These are phyloP conservation scores for Leptosphaerulina australis DNA, from an alignment of 2,329 filamentous ascomycete species.

Conservation along the genomic window DNA sequence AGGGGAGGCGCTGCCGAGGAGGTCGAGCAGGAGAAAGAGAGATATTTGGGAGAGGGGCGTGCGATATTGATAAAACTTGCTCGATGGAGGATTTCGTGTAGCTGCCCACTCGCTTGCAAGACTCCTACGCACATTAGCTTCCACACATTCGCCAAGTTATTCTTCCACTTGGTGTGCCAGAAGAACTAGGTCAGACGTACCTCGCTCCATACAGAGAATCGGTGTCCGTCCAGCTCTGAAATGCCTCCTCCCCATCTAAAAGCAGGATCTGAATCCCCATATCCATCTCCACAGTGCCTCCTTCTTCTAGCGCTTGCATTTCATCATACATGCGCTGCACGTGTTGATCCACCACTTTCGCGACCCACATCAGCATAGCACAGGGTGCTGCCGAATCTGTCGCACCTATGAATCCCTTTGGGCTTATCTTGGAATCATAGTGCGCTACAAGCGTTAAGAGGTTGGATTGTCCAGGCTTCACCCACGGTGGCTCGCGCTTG, in stretches of 20 bases:
- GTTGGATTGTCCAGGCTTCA: slow-evolving; percentile 73
- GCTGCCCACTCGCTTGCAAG: slow-evolving; percentile 83
- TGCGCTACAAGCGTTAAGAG: slow-evolving; percentile 89
- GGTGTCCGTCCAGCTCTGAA: slow-evolving; percentile 74
- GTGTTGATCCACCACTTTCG: slow-evolving; percentile 77
- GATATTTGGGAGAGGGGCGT: slow-evolving; percentile 79
- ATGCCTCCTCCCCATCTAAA: slow-evolving; percentile 94
- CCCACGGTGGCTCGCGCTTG: slow-evolving; percentile 85
- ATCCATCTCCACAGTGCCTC: slow-evolving; percentile 69
- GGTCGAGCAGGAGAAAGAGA: slow-evolving; percentile 88
- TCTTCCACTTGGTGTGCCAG: background rate
- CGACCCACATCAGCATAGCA: slow-evolving; percentile 88
- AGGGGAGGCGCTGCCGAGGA: slow-evolving; percentile 75
- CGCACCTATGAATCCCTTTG: slow-evolving; percentile 88
- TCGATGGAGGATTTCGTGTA: slow-evolving; percentile 70
- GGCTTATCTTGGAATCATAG: slow-evolving; percentile 84
- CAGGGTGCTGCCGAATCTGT: slow-evolving; percentile 94
- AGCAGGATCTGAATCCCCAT: slow-evolving; percentile 88
- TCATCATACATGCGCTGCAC: slow-evolving; percentile 81
- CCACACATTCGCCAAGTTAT: background rate
- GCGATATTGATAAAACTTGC: slow-evolving; percentile 66
- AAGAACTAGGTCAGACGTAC: slow-evolving; percentile 50
- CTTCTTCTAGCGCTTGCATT: slow-evolving; percentile 64
- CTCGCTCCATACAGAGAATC: slow-evolving; percentile 91
- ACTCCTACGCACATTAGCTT: slow-evolving; percentile 50